Evolutionary conservation across 805 yeast species (phyloP).

Genomic region (Candida takata): DNA sequence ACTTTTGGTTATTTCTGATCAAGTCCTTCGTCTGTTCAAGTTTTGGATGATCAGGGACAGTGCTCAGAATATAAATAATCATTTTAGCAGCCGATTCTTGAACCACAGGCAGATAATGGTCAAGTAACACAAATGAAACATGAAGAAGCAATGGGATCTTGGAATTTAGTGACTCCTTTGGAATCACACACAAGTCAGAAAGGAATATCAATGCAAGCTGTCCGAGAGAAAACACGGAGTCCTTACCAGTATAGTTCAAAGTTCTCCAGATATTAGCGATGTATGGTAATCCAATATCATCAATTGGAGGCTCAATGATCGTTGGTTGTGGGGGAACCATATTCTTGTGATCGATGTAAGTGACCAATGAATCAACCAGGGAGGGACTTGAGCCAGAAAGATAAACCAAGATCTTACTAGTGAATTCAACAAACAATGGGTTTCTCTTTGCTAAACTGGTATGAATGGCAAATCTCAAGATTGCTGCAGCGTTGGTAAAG

Average conservation of each 20-base stretch:
- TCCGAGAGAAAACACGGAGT: conserved; percentile 77
- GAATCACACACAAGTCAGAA: conserved; percentile 69
- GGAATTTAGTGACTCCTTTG: conserved; percentile 52
- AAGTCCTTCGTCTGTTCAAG: conserved; percentile 50
- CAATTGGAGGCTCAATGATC: conserved; percentile 24
- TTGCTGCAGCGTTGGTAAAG: conserved; percentile 60
- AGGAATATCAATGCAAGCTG: conserved; percentile 81
- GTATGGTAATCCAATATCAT: conserved; percentile 51
- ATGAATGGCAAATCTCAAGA: conserved; percentile 61
- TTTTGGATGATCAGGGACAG: conserved; percentile 45
- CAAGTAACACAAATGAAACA: conserved; percentile 71
- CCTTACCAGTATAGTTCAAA: conserved; percentile 51
- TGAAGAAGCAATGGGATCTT: conserved; percentile 73
- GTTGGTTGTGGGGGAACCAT: conserved; percentile 73
- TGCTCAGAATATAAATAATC: conserved; percentile 61
- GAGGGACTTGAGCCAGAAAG: conserved; percentile 52
- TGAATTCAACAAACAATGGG: conserved; percentile 66
- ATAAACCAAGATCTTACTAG: conserved; percentile 77
- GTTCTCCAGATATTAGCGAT: conserved; percentile 61
- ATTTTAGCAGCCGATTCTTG: conserved; percentile 80
- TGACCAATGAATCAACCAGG: conserved; percentile 54
- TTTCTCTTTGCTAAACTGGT: conserved; percentile 66
- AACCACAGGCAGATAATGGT: conserved; percentile 78
- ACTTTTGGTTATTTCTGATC: conserved; percentile 43
- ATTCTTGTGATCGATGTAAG: conserved; percentile 70